phyloP scores from a whole-genome alignment of 1,284 basidiomycete species.

The Golubevia sp. region DNA sequence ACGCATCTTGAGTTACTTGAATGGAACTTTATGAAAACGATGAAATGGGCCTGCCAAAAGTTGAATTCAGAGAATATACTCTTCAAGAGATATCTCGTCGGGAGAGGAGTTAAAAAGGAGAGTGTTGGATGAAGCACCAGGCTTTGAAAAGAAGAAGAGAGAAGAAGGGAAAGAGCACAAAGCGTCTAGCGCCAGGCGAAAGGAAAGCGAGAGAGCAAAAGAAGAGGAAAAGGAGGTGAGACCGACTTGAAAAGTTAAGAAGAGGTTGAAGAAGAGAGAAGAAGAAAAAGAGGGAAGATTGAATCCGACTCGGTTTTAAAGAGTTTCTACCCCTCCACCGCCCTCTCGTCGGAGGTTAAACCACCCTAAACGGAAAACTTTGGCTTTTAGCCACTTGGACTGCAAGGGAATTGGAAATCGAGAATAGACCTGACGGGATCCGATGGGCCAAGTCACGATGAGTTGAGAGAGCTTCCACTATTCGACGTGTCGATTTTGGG shows the following conservation, averaged over 20 bases:
- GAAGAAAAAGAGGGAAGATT: neutral
- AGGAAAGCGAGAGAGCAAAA: neutral
- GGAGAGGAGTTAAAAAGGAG: neutral
- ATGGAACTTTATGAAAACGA: neutral
- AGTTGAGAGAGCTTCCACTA: too few species aligned
- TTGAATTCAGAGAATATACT: neutral
- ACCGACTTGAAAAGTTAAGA: neutral
- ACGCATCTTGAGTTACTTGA: constrained; percentile 5
- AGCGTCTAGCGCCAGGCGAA: constrained; percentile 10
- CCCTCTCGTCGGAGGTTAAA: too few species aligned
- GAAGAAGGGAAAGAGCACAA: constrained; percentile 1
- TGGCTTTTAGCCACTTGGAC: too few species aligned
- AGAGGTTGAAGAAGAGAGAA: neutral
- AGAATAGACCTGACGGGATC: too few species aligned
- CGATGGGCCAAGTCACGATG: too few species aligned
- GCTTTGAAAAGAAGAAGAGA: neutral
- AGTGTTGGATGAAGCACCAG: constrained; percentile 2
- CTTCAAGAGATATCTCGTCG: neutral
- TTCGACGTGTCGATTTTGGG: too few species aligned
- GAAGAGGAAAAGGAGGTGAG: neutral
- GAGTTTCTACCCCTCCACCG: too few species aligned
- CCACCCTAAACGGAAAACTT: too few species aligned
- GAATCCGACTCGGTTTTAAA: too few species aligned
- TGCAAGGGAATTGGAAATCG: too few species aligned
- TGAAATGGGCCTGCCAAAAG: neutral